These are phyloP conservation scores for Ogataea degrootiae DNA, from an alignment of 805 yeast genomes.

Conservation along the genomic window DNA sequence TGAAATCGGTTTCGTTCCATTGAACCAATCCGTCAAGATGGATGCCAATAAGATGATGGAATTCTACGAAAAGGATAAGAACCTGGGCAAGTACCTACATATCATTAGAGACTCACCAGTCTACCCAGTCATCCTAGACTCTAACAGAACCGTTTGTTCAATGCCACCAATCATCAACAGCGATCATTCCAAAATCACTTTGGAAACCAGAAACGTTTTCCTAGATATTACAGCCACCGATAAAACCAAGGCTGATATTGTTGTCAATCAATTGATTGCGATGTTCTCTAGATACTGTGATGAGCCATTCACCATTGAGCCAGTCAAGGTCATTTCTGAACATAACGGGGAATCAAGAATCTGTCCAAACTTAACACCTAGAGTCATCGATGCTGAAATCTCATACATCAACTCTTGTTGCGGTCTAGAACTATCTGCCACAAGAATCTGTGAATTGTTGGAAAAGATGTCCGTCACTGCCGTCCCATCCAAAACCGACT, in stretches of 20 bases:
- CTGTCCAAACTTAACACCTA: constrained; percentile 68
- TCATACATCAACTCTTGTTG: constrained; percentile 87
- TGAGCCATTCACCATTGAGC: constrained; percentile 82
- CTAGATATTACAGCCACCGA: constrained; percentile 95
- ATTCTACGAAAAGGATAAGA: constrained; percentile 86
- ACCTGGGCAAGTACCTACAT: constrained; percentile 82
- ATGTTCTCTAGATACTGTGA: constrained; percentile 90
- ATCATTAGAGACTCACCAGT: constrained; percentile 85
- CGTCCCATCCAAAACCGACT: constrained; percentile 40
- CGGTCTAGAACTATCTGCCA: constrained; percentile 70
- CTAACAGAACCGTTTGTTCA: constrained; percentile 73
- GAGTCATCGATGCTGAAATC: constrained; percentile 68
- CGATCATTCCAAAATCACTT: constrained; percentile 79
- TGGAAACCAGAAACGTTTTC: constrained; percentile 82
- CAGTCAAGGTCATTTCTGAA: constrained; percentile 76
- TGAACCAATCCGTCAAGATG: constrained; percentile 65
- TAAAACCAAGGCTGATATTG: constrained; percentile 89
- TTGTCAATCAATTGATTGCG: constrained; percentile 85
- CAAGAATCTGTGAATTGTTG: constrained; percentile 64
- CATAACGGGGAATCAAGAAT: constrained; percentile 74
- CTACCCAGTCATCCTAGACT: constrained; percentile 84
- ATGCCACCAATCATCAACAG: constrained; percentile 97
- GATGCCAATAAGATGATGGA: constrained; percentile 79
- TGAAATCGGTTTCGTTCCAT: constrained; percentile 70
- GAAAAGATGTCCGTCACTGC: constrained; percentile 79